phyloP scores from a whole-genome alignment of 139 green algal species.

The Micractinium sp. region DNA sequence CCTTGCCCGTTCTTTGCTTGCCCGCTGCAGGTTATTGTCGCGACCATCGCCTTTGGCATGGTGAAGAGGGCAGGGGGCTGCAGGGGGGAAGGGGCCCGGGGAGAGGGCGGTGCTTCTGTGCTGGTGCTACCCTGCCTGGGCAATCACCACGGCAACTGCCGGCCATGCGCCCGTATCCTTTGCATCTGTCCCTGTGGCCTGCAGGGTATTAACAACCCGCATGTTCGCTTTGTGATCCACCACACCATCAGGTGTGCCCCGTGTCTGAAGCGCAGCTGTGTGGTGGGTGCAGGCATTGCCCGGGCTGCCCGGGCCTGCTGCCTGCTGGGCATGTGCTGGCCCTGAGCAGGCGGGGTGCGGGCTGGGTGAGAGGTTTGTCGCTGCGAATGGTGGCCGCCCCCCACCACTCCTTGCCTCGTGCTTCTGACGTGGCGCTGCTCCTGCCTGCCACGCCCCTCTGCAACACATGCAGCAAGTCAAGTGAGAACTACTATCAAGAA shows the following conservation, averaged over 20 bases:
- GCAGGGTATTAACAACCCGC: slow-evolving; percentile 70
- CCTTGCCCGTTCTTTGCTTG: too few relatives aligned
- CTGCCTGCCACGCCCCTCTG: background rate
- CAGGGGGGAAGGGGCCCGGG: background rate
- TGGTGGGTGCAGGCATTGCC: too few relatives aligned
- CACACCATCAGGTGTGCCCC: slow-evolving; percentile 27
- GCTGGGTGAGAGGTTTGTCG: too few relatives aligned
- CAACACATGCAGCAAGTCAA: slow-evolving; percentile 53
- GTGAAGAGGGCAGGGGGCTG: background rate
- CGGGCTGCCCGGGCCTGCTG: too few relatives aligned
- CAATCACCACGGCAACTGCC: too few relatives aligned
- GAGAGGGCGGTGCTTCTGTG: too few relatives aligned
- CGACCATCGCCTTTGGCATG: slow-evolving; percentile 91
- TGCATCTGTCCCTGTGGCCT: background rate
- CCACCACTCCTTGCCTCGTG: background rate
- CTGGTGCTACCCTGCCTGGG: too few relatives aligned
- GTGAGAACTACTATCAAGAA: slow-evolving; percentile 86
- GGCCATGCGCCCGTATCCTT: too few relatives aligned
- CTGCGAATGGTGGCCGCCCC: too few relatives aligned
- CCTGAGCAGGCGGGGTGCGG: too few relatives aligned
- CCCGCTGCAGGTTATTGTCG: slow-evolving; percentile 74
- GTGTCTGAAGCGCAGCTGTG: too few relatives aligned
- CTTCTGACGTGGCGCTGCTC: background rate
- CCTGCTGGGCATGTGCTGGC: too few relatives aligned
- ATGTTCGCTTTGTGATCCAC: slow-evolving; percentile 28